Conservation (phyloP, 345 rosid genomes). For the Eucalyptus melliodora region DNA sequence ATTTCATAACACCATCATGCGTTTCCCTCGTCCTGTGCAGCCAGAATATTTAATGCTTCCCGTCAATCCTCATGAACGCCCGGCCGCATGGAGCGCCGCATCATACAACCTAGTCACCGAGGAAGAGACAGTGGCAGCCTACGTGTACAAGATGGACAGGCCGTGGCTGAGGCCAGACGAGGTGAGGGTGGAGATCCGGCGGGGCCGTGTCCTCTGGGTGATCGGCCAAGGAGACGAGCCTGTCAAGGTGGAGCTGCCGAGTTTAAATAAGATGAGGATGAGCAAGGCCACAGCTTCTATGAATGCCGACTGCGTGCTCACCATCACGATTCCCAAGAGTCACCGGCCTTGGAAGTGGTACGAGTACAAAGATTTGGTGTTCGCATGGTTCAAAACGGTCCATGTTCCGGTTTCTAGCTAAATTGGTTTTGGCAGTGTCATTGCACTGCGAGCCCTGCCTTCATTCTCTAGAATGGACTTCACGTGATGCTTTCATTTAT, state of each 20-base stretch:
- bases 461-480: neutral
- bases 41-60: too few species aligned
- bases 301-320: neutral
- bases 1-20: neutral
- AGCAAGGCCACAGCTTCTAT: neutral
- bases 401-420: too few species aligned
- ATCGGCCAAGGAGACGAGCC: too few species aligned
- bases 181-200: too few species aligned
- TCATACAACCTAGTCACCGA: neutral
- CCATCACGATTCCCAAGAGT: neutral
- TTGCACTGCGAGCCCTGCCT: neutral
- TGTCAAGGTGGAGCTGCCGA: neutral
- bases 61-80: too few species aligned
- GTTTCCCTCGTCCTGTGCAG: neutral
- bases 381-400: too few species aligned
- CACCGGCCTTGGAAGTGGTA: too few species aligned
- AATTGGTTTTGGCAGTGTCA: neutral
- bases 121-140: neutral
- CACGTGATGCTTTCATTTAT: neutral
- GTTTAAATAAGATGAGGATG: neutral
- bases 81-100: too few species aligned
- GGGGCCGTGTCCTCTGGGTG: too few species aligned
- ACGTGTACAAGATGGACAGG: neutral
- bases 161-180: too few species aligned
- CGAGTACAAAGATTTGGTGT: too few species aligned